Conservation (phyloP, 148 eudicot genomes). For the Silene latifolia region DNA sequence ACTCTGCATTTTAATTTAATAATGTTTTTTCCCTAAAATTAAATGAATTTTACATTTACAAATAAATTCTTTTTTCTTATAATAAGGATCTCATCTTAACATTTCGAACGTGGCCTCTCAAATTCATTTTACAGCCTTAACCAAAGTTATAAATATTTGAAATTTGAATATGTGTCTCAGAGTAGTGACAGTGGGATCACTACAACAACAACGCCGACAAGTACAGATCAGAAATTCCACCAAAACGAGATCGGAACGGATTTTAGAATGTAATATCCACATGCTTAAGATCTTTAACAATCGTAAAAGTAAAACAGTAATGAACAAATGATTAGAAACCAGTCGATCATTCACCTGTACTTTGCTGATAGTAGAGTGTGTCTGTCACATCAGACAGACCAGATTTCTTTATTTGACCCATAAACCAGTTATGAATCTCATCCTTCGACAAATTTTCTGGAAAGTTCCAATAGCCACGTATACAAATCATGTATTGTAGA, state of each 20-base stretch:
- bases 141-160: background rate
- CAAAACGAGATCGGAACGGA: too few relatives aligned
- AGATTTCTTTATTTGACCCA: constrained; percentile 39
- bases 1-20: too few relatives aligned
- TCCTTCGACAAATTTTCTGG: constrained; percentile 53
- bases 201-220: too few relatives aligned
- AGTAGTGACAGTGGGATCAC: background rate
- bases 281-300: background rate
- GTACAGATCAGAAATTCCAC: too few relatives aligned
- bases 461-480: constrained; percentile 89
- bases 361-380: constrained; percentile 65
- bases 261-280: too few relatives aligned
- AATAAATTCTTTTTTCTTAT: too few relatives aligned
- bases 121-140: background rate
- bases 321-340: background rate
- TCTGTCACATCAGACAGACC: constrained; percentile 62
- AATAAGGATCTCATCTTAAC: too few relatives aligned
- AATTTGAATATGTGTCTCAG: background rate
- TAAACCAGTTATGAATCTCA: constrained; percentile 56
- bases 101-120: too few relatives aligned
- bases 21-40: too few relatives aligned
- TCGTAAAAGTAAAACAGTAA: background rate
- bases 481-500: constrained; percentile 59
- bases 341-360: constrained; percentile 43
- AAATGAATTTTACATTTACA: too few relatives aligned